Evolutionary conservation across 208 protist species (phyloP).

Genomic region (Leishmania tropica): DNA sequence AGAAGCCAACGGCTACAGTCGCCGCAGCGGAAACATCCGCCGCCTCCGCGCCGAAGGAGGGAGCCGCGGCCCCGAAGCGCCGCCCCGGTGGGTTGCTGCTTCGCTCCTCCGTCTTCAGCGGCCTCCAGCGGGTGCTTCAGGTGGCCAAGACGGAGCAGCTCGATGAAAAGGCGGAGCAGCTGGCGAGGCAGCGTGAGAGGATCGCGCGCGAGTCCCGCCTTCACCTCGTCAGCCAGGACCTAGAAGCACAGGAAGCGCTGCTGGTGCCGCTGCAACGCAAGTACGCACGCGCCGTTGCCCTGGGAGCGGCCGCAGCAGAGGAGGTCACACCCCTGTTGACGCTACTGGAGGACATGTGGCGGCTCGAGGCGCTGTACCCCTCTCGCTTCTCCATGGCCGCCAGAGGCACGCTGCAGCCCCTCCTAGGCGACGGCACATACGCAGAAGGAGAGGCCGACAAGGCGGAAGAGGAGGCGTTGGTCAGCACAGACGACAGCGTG

Average conservation of each 20-base stretch:
- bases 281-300: slow-evolving; percentile 33
- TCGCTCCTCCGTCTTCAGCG: slow-evolving; percentile 65
- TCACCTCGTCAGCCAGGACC: slow-evolving; percentile 55
- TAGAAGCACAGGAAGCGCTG: slow-evolving; percentile 51
- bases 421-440: slow-evolving; percentile 7
- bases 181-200: slow-evolving; percentile 56
- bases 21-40: neutral
- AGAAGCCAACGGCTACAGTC: neutral
- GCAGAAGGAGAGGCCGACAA: neutral
- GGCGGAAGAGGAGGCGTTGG: neutral
- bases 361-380: slow-evolving; percentile 66
- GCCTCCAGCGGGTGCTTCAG: slow-evolving; percentile 64
- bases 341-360: slow-evolving; percentile 63
- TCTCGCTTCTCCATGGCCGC: slow-evolving; percentile 68
- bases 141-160: slow-evolving; percentile 59
- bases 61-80: slow-evolving; percentile 16
- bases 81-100: slow-evolving; percentile 31
- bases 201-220: slow-evolving; percentile 68
- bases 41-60: slow-evolving; percentile 16
- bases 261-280: slow-evolving; percentile 56
- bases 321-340: slow-evolving; percentile 32
- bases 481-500: neutral
- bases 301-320: slow-evolving; percentile 33
- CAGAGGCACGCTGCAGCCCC: slow-evolving; percentile 20
- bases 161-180: slow-evolving; percentile 38